phyloP scores from a whole-genome alignment of 2,329 filamentous ascomycete genomes.

The Thelonectria olida region DNA sequence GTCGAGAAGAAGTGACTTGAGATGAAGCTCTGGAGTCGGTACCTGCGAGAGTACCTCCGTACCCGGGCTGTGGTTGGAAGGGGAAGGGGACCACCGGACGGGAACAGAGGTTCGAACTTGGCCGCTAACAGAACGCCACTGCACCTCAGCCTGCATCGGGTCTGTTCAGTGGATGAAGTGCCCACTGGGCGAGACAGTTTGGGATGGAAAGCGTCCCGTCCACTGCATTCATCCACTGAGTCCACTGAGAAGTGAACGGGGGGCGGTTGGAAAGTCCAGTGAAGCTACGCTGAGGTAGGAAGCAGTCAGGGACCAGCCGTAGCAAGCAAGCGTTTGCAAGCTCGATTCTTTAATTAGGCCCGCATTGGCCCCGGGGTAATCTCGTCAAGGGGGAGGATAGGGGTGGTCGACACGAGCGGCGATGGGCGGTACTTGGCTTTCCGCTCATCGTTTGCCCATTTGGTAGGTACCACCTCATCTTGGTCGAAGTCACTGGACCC shows the following conservation, averaged over 20 bases:
- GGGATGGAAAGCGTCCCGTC: constrained; percentile 20
- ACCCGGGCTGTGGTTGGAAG: constrained; percentile 2
- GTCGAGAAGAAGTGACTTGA: constrained; percentile 8
- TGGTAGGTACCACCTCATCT: constrained; percentile 6
- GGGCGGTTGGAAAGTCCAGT: constrained; percentile 1
- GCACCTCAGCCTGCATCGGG: no score
- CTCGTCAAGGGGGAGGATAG: constrained; percentile 33
- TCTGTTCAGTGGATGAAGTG: constrained; percentile 1
- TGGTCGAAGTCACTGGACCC: constrained; percentile 12
- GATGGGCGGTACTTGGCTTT: constrained; percentile 16
- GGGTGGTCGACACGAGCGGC: constrained; percentile 4
- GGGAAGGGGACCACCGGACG: neutral
- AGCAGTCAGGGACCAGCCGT: constrained; percentile 1
- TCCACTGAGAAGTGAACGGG: constrained; percentile 12
- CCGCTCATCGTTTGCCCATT: neutral
- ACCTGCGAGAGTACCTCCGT: constrained; percentile 3
- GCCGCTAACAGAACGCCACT: neutral
- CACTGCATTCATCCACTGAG: constrained; percentile 9
- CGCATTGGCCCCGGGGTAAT: constrained; percentile 42
- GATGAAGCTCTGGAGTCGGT: constrained; percentile 16
- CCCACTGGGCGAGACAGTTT: neutral
- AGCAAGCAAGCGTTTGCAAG: neutral
- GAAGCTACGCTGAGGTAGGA: constrained; percentile 14
- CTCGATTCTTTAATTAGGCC: constrained; percentile 38
- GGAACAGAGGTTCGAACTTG: constrained; percentile 12